Base-by-base conservation (phyloP, 2,329 filamentous ascomycete species). In the Didymellaceae sp. region DNA sequence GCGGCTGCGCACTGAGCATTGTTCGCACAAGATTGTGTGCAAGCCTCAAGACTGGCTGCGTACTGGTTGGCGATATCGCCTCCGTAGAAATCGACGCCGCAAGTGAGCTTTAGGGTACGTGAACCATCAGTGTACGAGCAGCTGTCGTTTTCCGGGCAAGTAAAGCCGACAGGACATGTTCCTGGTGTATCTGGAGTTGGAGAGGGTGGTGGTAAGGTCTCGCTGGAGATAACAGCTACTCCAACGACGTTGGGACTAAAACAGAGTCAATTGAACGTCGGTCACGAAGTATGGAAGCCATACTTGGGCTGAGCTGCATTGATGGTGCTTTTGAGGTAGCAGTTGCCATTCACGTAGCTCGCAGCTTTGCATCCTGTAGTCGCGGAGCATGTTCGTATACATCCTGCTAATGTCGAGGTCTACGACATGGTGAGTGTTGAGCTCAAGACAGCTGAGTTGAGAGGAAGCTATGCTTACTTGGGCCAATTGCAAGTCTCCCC, bases 291-390 rank as follows among this genome's bases (percentile, higher is more conserved):
- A 10, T 1, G 20, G 10, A 41, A 11, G 11, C 26, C 25, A n/a
- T 41, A 41, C 25, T 33, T 44, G 7, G 40, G 20, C 21, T 21
- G 14, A 33, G 24, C 40, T 10, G 40, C 10, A 9, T 17, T 34
- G 20, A 44, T 3, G 5, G 22, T 34, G n/a, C 31, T 25, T 14
- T 34, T 43, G 14, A 44, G 18, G 30, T 44, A 44, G 21, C 40
- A 34, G 21, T 44, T 26, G 2, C 26, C 24, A 26, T n/a, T n/a
- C 11, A 44, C 18, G n/a, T 44, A 34, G 30, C 40, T 44, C 25
- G 31, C 31, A 14, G 28, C 40, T 9, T 22, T 21, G 17, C 40
- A 34, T 18, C 17, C 21, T 25, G 20, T 24, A 10, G 10, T 35
- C 6, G 31, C 17, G 6, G 31, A 31, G 21, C 41, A 45, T 10